These are phyloP conservation scores for Didymella pomorum DNA, from an alignment of 2,329 filamentous ascomycete species.

Conservation along the genomic window DNA sequence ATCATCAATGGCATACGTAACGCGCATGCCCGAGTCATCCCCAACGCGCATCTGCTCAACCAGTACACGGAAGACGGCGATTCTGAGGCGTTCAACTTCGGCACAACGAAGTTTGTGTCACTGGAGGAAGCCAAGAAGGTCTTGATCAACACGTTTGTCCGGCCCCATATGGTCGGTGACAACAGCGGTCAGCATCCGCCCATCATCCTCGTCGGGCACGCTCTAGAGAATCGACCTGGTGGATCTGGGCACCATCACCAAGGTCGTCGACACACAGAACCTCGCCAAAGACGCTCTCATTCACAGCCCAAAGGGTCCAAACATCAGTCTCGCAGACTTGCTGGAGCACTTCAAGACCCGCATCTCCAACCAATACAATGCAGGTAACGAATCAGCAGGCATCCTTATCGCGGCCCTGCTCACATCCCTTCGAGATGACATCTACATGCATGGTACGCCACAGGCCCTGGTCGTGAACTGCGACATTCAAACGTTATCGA, in stretches of 20 bases:
- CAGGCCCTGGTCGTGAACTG: not conserved
- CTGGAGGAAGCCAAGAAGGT: not conserved
- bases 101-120: not conserved
- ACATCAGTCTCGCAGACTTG: conserved; percentile 26
- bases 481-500: not conserved
- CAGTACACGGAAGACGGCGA: not conserved
- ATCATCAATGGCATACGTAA: not conserved
- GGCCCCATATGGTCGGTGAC: not conserved
- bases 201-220: conserved; percentile 18
- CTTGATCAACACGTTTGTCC: not conserved
- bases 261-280: conserved; percentile 30
- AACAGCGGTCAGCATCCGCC: conserved; percentile 22
- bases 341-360: conserved; percentile 23
- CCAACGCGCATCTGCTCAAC: not conserved
- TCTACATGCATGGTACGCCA: conserved; percentile 11
- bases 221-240: conserved; percentile 13
- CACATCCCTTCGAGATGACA: conserved; percentile 2
- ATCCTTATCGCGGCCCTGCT: conserved; percentile 28
- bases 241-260: conserved; percentile 25
- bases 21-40: not conserved
- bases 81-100: not conserved
- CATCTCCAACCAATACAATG: conserved; percentile 22
- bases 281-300: conserved; percentile 23
- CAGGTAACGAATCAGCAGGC: conserved; percentile 28
- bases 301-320: conserved; percentile 6